Conservation (phyloP, 1,284 basidiomycete species). For the Mixia osmundae region DNA sequence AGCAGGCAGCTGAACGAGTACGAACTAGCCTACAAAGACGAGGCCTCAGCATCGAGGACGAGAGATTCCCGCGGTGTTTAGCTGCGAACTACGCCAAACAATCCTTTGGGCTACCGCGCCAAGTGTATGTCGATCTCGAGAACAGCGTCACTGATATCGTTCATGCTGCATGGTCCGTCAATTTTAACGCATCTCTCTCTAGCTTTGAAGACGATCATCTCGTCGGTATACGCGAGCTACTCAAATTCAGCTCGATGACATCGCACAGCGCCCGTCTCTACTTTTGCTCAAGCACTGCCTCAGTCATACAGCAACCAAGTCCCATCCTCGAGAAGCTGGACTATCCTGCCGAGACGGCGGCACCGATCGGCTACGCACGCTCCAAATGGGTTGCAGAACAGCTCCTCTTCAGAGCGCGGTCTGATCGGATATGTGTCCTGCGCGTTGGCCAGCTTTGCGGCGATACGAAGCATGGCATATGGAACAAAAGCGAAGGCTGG, state of each 20-base stretch:
- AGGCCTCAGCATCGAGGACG: constrained; percentile 23
- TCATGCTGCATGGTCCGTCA: constrained; percentile 22
- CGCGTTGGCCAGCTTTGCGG: constrained; percentile 22
- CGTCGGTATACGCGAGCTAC: too few species aligned
- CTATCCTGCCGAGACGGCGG: constrained; percentile 23
- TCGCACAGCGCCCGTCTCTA: constrained; percentile 27
- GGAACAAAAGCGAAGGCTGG: constrained; percentile 37
- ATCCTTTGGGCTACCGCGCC: constrained; percentile 19
- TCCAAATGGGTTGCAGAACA: constrained; percentile 39
- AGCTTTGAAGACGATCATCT: too few species aligned
- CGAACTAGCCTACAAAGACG: too few species aligned
- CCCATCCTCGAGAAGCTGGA: constrained; percentile 25
- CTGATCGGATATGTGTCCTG: constrained; percentile 21
- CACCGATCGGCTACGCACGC: constrained; percentile 33
- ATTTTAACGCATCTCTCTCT: constrained; percentile 15
- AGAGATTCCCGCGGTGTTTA: constrained; percentile 17
- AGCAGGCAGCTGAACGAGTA: too few species aligned
- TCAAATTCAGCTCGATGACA: too few species aligned
- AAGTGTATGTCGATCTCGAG: constrained; percentile 1
- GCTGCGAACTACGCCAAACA: constrained; percentile 12
- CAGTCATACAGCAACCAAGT: constrained; percentile 17
- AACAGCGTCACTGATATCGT: constrained; percentile 17
- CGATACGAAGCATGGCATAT: constrained; percentile 27
- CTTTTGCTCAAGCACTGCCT: constrained; percentile 35
- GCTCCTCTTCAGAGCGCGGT: constrained; percentile 23